Evolutionary conservation across 2,329 filamentous ascomycete species (phyloP).

Genomic region (Grosmannia huntii): DNA sequence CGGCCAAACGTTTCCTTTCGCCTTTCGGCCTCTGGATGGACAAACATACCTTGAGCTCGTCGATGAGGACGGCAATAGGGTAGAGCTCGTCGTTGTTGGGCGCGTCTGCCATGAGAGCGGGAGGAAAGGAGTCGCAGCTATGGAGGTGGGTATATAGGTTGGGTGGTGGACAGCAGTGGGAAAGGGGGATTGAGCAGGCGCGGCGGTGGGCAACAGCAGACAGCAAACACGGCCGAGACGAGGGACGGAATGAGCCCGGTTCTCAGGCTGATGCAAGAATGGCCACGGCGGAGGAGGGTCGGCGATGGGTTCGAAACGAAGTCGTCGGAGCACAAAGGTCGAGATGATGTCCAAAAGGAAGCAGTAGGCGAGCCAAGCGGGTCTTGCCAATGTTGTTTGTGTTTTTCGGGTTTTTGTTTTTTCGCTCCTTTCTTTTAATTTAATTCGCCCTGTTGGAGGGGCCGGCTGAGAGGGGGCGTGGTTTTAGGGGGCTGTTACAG

Average conservation of each 20-base stretch:
- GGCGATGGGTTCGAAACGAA: background rate
- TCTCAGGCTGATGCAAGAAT: background rate
- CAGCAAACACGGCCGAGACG: background rate
- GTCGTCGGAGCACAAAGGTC: background rate
- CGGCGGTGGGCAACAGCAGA: background rate
- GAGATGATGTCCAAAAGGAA: conserved; percentile 4
- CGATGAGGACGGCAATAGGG: conserved; percentile 98
- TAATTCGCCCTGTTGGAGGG: background rate
- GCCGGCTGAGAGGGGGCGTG: background rate
- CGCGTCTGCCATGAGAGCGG: conserved; percentile 69
- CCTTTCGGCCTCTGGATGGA: too few relatives aligned
- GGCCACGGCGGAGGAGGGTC: background rate
- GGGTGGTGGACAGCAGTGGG: background rate
- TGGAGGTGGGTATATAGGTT: conserved; percentile 16
- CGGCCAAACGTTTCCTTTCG: background rate
- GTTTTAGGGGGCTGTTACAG: background rate
- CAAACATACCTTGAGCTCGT: conserved; percentile 78
- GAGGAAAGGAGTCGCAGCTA: background rate
- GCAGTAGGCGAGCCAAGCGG: background rate
- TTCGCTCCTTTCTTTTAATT: conserved; percentile 11
- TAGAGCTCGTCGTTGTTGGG: conserved; percentile 97
- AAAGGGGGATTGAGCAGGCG: background rate
- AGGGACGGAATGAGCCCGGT: background rate
- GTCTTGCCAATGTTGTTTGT: conserved; percentile 7
- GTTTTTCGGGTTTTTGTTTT: conserved; percentile 13